These are phyloP conservation scores for Angomonas desouzai DNA, from an alignment of 208 protist species.

Conservation along the genomic window DNA sequence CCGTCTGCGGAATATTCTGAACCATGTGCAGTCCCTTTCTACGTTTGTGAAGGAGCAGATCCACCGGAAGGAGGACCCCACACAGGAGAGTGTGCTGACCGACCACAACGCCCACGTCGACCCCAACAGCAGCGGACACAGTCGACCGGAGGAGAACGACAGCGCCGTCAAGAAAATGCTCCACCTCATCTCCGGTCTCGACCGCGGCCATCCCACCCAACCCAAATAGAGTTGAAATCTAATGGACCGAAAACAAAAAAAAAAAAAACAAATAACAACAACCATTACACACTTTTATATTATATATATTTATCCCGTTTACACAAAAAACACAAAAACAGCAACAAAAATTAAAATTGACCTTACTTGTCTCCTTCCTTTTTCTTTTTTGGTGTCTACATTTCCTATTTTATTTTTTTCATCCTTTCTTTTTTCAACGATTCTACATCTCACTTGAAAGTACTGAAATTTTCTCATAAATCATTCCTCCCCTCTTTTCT, in stretches of 20 bases:
- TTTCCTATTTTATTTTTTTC: slow-evolving; percentile 12
- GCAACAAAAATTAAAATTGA: slow-evolving; percentile 3
- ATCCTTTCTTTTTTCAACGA: no score
- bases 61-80: background rate
- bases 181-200: background rate
- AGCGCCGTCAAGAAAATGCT: background rate
- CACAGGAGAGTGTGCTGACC: background rate
- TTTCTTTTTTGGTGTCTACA: slow-evolving; percentile 2
- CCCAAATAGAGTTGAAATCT: background rate
- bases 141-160: background rate
- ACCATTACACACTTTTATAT: no score
- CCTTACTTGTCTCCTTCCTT: background rate
- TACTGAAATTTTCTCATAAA: no score
- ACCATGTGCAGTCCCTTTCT: slow-evolving; percentile 2
- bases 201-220: background rate
- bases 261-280: slow-evolving; percentile 1
- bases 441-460: no score
- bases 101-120: background rate
- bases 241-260: slow-evolving; percentile 4
- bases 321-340: no score
- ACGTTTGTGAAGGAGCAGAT: background rate
- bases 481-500: no score
- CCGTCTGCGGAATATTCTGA: background rate
- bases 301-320: no score
- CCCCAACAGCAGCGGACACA: slow-evolving; percentile 2